Conservation (phyloP, 495 filamentous ascomycete genomes). For the Lasiosphaeria ovina region DNA sequence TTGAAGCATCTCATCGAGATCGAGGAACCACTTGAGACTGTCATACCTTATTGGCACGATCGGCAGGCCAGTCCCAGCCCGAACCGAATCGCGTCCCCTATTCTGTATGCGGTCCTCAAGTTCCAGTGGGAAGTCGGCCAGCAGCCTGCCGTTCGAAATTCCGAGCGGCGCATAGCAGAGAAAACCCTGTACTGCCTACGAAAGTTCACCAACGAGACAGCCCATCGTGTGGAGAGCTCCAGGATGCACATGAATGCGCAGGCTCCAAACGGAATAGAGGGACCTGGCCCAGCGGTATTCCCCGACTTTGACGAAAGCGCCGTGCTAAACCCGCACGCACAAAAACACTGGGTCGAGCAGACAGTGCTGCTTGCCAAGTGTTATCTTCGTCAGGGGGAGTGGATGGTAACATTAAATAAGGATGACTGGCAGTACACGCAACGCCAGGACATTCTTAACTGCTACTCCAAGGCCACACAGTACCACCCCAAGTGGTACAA, state of each 20-base stretch:
- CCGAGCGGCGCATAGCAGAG: constrained; percentile 42
- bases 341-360: constrained; percentile 54
- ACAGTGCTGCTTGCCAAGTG: constrained; percentile 86
- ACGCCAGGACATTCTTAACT: constrained; percentile 72
- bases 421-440: constrained; percentile 84
- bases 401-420: constrained; percentile 77
- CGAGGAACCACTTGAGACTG: constrained; percentile 61
- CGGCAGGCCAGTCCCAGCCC: constrained; percentile 34
- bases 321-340: constrained; percentile 38
- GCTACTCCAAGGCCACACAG: constrained; percentile 85
- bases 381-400: constrained; percentile 92
- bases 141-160: constrained; percentile 35
- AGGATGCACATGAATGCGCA: constrained; percentile 53
- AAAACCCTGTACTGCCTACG: constrained; percentile 75
- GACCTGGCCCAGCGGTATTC: constrained; percentile 51
- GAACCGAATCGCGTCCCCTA: constrained; percentile 63
- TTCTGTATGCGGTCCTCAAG: constrained; percentile 90
- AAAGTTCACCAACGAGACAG: constrained; percentile 75
- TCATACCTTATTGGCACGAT: constrained; percentile 55
- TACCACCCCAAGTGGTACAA: constrained; percentile 96
- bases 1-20: constrained; percentile 65
- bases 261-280: constrained; percentile 51
- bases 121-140: constrained; percentile 86
- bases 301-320: constrained; percentile 57
- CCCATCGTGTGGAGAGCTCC: constrained; percentile 66